Evolutionary conservation across 805 yeast species (phyloP), one percentile per base, ranked within the genome.

Genomic region (Saccharomyces kudriavzevii): DNA sequence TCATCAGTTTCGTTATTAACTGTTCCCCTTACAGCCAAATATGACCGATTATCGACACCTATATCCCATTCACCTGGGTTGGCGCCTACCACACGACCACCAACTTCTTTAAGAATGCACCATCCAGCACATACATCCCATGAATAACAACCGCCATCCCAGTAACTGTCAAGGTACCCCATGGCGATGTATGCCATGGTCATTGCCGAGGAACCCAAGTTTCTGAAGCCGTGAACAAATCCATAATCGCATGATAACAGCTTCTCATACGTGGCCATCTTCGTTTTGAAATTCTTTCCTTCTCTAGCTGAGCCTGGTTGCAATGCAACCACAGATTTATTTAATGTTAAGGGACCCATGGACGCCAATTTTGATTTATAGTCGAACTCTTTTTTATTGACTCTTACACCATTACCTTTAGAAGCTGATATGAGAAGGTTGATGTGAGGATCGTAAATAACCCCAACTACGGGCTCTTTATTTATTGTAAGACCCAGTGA

Each of bases 271-370:
- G 95, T 96, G 47, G 87, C 70, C 55, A 75, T 78, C 22, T 92
- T 77, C 53, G 82, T 76, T 94, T 96, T 88, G 62, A 94, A 90
- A 58, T 88, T 84, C 45, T 81, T 76, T 4, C 97, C 97, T 0
- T 96, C 96, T 48, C 88, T 79, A 17, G 94, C 89, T 69, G 97
- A 91, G 49, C 94, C 75, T 51, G 88, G 81, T 66, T 92, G 98
- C 50, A 91, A 76, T 66, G 94, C 98, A 29, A 92, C 95, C 56
- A 86, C 85, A 1, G 96, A 86, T 64, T 96, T 78, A 62, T 92
- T 79, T 52, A 92, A 81, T 0, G 95, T 85, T 66, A 92, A 87
- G 62, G 94, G 96, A 31, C 91, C 83, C 63, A 90, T 76, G 59
- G 96, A 71, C 10, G 84, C 75, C 11, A 89, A 80, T 56, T 89